Conservation (phyloP, 2,329 filamentous ascomycete species). For the Sporothrix sp. region DNA sequence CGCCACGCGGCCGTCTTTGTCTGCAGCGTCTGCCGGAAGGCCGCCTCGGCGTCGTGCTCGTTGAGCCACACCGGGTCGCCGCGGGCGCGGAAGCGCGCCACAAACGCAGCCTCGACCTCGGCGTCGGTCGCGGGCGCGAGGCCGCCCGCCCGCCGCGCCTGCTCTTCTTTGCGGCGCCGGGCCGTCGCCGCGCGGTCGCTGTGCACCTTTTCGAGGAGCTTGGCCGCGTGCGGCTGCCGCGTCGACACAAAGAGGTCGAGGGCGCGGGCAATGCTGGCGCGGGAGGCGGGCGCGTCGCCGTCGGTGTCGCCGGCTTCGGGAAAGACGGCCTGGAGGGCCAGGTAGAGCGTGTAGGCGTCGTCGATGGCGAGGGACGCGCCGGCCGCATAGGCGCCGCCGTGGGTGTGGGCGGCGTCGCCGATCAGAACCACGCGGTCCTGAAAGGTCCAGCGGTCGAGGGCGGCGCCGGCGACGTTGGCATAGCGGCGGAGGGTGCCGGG, state of each 20-base stretch:
- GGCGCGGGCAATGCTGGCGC: neutral
- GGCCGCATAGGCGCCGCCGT: slow-evolving; percentile 11
- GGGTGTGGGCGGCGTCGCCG: neutral
- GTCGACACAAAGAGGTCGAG: neutral
- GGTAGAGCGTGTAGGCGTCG: slow-evolving; percentile 10
- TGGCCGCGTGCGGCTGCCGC: neutral
- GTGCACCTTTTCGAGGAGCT: neutral
- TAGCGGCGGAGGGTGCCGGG: neutral
- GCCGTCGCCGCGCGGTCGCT: too few species aligned
- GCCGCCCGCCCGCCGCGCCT: neutral
- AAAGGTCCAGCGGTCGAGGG: neutral
- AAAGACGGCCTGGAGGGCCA: slow-evolving; percentile 8
- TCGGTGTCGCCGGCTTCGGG: neutral
- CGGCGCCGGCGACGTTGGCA: neutral
- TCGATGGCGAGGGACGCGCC: slow-evolving; percentile 12
- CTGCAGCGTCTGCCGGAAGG: neutral
- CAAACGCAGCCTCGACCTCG: neutral
- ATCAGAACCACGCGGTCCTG: slow-evolving; percentile 5
- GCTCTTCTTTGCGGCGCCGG: neutral
- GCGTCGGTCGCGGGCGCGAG: neutral
- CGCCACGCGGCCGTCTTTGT: neutral
- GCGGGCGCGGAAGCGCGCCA: neutral
- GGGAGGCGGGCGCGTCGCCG: neutral
- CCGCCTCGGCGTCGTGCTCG: neutral
- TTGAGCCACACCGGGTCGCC: neutral